Base-by-base conservation (phyloP, 2,329 filamentous ascomycete genomes). In the Endothia cerciana region DNA sequence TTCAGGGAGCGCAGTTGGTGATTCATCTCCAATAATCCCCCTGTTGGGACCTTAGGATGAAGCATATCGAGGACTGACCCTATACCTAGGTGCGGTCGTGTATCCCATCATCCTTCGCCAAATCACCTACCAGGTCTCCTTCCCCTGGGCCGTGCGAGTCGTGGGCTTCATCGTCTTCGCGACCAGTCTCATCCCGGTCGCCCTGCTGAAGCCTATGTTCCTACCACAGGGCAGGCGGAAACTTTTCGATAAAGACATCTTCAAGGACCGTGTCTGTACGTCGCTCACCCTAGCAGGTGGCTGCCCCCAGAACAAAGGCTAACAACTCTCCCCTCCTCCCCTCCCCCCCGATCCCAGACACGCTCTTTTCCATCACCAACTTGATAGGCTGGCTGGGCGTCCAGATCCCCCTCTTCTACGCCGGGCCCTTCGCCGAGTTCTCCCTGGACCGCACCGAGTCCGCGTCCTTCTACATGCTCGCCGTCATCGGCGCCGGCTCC, bases 401-500 rank as follows among this genome's bases (percentile, higher is more conserved):
- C 36, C 69, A 77, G 3, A 77, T 76, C 66, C 73, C 77, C 25
- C 67, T 77, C 15, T 64, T 80, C 41, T 80, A 80, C 71, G 62
- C 68, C 41, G 60, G 55, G 15, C 36, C 47, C 22, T 67, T 63
- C 57, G 66, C 61, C 43, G 38, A 61, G 19, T 33, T 22, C 36
- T 13, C 19, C 19, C n/a, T 65, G 10, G 36, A 33, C 38, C 51
- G 60, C 17, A 43, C 62, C 13, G 28, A 60, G 33, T 81, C 80
- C 70, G 68, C 79, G 62, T 76, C 75, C 1, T 79, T 73, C 71
- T 81, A 82, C 69, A 71, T 81, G 5, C 74, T 79, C 0, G 72
- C 77, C 7, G 79, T 81, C 58, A 71, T 80, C 58, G 80, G 81
- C 65, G 77, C 76, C 2, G 79, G 71, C 3, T 78, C 75, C 0